Base-by-base conservation (phyloP, 345 rosid species). In the Dovyalis caffra region DNA sequence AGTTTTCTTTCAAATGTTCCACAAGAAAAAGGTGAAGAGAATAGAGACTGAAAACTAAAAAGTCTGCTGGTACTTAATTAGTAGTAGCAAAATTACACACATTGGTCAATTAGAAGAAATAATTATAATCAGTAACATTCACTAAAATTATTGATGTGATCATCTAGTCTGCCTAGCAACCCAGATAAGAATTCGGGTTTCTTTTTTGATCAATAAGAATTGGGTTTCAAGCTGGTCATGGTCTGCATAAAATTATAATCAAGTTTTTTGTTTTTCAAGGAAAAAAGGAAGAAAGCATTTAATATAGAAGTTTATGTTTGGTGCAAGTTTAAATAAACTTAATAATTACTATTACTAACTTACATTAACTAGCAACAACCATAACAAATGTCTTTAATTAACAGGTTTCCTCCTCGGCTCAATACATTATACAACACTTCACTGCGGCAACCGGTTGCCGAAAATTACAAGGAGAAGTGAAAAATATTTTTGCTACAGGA, bases 381-480 rank as follows among this genome's bases (percentile, higher is more conserved):
- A 5, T 31, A 40, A 74, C 71, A 57, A 37, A 43, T 51, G 23
- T 16, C n/a, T 67, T 29, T 53, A 40, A 51, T 66, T 18, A 20
- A 34, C 76, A 95, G 98, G 98, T 91, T n/a, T 93, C 92, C 20
- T 95, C 99, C 16, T 88, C 98, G 20, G 96, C 99, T 32, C 98
- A 93, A 70, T 95, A 95, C 87, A 95, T 95, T 29, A 85, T 95
- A 45, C 96, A 93, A 58, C 99, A 95, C 76, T 95, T 93, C 40
- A 83, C 83, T n/a, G 99, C 99, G 21, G 99, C 99, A 23, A 89
- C 99, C 10, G 96, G 99, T 16, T 91, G 98, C 87, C 83, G 92
- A 81, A 93, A 91, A 76, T 64, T 92, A 23, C 89, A 84, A 66
- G 88, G 88, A 23, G 82, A 73, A 51, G 92, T 90, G 69, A 95